These are phyloP conservation scores for Xylaria grammica DNA, from an alignment of 495 filamentous ascomycete species.

Conservation along the genomic window DNA sequence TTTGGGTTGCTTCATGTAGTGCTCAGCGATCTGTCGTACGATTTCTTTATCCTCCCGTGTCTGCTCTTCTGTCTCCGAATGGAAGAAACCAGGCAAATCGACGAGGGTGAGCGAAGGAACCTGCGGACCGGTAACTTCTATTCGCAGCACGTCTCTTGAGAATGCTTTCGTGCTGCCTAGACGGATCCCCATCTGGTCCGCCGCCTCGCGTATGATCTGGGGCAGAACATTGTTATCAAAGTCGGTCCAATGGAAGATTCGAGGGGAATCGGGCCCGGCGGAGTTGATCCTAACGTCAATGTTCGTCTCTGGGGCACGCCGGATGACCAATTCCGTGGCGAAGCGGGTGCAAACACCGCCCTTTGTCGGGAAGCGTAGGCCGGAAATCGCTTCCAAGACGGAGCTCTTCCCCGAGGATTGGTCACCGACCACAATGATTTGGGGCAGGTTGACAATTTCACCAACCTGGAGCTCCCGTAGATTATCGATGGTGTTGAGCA, in stretches of 20 bases:
- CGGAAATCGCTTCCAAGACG: slow-evolving; percentile 66
- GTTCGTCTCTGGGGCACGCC: slow-evolving; percentile 35
- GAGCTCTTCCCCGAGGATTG: slow-evolving; percentile 67
- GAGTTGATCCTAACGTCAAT: slow-evolving; percentile 38
- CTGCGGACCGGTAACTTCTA: slow-evolving; percentile 65
- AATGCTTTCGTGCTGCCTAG: slow-evolving; percentile 47
- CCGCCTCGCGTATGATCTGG: slow-evolving; percentile 54
- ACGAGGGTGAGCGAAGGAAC: slow-evolving; percentile 66
- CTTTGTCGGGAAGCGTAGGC: slow-evolving; percentile 59
- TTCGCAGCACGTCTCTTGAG: slow-evolving; percentile 62
- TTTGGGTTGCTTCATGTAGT: slow-evolving; percentile 61
- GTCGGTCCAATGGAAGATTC: slow-evolving; percentile 36
- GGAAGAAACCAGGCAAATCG: slow-evolving; percentile 67
- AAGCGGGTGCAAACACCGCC: slow-evolving; percentile 59
- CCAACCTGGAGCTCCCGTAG: slow-evolving; percentile 57
- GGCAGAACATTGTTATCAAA: slow-evolving; percentile 42
- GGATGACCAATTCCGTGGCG: slow-evolving; percentile 60
- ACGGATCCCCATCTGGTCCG: slow-evolving; percentile 52
- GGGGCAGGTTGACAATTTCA: slow-evolving; percentile 57
- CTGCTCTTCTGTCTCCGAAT: slow-evolving; percentile 46
- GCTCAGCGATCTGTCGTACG: slow-evolving; percentile 53
- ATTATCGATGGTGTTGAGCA: slow-evolving; percentile 61
- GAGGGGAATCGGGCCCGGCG: slow-evolving; percentile 31
- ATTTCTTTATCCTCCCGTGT: slow-evolving; percentile 51
- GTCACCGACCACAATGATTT: slow-evolving; percentile 66